phyloP scores from a whole-genome alignment of 164 flowering plant species.

The Vitis vinifera region ASM3070453v1 NC_081818.1:1227001-1227500 shows the following conservation, averaged over 20 bases:
- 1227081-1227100: constrained; percentile 10
- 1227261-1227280: constrained; percentile 43
- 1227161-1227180: constrained; percentile 22
- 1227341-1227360: constrained; percentile 13
- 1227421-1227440: too few species aligned
- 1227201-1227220: constrained; percentile 12
- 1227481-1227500: too few species aligned
- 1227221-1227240: constrained; percentile 15
- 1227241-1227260: constrained; percentile 21
- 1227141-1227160: constrained; percentile 21
- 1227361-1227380: too few species aligned
- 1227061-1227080: constrained; percentile 15
- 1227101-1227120: constrained; percentile 16
- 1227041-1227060: constrained; percentile 25
- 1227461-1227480: too few species aligned
- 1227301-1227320: constrained; percentile 34
- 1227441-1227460: too few species aligned
- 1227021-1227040: constrained; percentile 1
- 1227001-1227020: constrained; percentile 18
- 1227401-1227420: too few species aligned
- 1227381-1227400: too few species aligned
- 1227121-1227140: constrained; percentile 21
- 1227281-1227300: constrained; percentile 54
- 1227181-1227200: constrained; percentile 19
- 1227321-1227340: constrained; percentile 39